Conservation (phyloP, 345 rosid species). For the Acer yangbiense region DNA sequence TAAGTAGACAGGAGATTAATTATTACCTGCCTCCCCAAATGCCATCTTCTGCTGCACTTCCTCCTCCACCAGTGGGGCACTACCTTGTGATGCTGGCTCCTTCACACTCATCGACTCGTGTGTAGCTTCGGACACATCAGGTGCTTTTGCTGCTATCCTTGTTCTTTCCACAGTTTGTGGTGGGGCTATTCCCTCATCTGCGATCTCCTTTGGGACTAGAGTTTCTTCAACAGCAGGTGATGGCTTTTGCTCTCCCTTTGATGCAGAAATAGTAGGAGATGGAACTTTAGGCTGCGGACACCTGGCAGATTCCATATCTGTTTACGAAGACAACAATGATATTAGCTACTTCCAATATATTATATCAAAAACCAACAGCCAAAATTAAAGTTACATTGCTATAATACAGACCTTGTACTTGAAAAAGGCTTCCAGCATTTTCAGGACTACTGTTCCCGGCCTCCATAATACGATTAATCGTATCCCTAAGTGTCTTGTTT, state of each 20-base stretch:
- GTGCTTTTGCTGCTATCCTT: conserved; percentile 39
- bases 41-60: conserved; percentile 73
- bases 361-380: conserved; percentile 13
- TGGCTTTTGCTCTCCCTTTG: conserved; percentile 62
- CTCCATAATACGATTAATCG: conserved; percentile 90
- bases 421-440: conserved; percentile 76
- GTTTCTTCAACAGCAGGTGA: conserved; percentile 41
- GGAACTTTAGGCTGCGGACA: conserved; percentile 67
- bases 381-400: conserved; percentile 16
- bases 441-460: conserved; percentile 89
- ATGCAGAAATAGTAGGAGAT: conserved; percentile 77
- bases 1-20: neutral
- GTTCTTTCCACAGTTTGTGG: conserved; percentile 45
- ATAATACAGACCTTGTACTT: conserved; percentile 75
- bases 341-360: conserved; percentile 10
- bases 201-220: conserved; percentile 35
- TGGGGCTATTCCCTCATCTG: conserved; percentile 45
- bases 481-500: conserved; percentile 90
- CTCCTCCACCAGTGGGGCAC: conserved; percentile 58
- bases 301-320: conserved; percentile 86
- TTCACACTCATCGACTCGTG: conserved; percentile 67
- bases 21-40: conserved; percentile 69
- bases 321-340: conserved; percentile 11
- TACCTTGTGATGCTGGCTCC: conserved; percentile 71
- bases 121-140: conserved; percentile 67